Conservation (phyloP, 2,329 filamentous ascomycete genomes). For the Blastomyces gilchristii region DNA sequence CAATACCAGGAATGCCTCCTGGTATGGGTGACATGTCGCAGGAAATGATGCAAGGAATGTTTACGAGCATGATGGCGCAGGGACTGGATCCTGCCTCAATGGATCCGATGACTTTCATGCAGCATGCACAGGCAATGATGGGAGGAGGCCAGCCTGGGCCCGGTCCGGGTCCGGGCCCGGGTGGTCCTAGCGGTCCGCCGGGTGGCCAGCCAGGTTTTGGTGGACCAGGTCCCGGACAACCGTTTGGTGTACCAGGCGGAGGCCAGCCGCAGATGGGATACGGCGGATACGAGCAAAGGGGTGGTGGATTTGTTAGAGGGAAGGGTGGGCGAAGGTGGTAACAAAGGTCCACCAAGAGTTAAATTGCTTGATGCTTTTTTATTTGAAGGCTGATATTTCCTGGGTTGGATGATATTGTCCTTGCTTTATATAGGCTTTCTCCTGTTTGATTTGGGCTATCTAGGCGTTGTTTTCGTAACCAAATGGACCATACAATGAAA, state of each 20-base stretch:
- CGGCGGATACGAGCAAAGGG: slow-evolving; percentile 32
- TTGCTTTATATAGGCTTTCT: neutral
- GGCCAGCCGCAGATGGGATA: slow-evolving; percentile 35
- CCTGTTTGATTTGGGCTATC: slow-evolving; percentile 1
- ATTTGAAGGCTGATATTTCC: neutral
- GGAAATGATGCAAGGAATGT: slow-evolving; percentile 52
- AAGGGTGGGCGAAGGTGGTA: slow-evolving; percentile 30
- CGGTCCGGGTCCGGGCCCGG: slow-evolving; percentile 12
- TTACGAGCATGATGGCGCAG: slow-evolving; percentile 44
- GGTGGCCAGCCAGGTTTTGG: slow-evolving; percentile 28
- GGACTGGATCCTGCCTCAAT: slow-evolving; percentile 45
- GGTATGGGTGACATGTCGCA: slow-evolving; percentile 44
- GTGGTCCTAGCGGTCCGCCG: slow-evolving; percentile 24
- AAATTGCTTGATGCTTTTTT: neutral
- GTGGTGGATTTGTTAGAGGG: slow-evolving; percentile 30
- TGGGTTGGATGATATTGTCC: neutral
- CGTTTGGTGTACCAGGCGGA: slow-evolving; percentile 27
- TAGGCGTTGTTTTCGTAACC: slow-evolving; percentile 1
- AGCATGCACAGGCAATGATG: slow-evolving; percentile 43
- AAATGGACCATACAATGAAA: neutral
- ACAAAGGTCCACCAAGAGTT: slow-evolving; percentile 8
- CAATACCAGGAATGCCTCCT: slow-evolving; percentile 30
- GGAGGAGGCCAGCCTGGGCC: slow-evolving; percentile 31
- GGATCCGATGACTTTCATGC: slow-evolving; percentile 47
- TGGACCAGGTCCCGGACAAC: slow-evolving; percentile 25